phyloP scores from a whole-genome alignment of 106 monocot species.

The Dioscorea alata region DNA sequence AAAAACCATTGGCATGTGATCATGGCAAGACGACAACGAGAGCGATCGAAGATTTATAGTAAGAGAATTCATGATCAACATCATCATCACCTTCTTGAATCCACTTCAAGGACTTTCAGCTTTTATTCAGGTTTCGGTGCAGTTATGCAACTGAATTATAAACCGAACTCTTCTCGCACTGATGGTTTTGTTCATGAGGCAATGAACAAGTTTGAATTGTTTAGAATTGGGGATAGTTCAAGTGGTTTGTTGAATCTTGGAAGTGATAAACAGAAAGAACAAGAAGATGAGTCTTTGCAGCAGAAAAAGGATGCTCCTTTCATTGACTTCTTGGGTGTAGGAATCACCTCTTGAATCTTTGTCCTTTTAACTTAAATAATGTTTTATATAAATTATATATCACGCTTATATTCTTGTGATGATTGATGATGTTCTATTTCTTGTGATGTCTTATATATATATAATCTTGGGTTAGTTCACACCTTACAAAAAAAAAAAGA shows the following conservation, averaged over 20 bases:
- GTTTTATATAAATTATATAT: no score
- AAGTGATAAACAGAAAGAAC: conserved; percentile 1
- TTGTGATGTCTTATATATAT: not conserved
- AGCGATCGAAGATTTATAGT: conserved; percentile 23
- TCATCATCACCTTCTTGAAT: conserved; percentile 10
- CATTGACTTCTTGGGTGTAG: conserved; percentile 70
- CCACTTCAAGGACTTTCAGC: not conserved
- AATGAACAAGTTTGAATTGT: conserved; percentile 6
- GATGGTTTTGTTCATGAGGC: not conserved
- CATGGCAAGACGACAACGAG: conserved; percentile 53
- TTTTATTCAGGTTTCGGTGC: not conserved
- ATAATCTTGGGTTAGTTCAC: not conserved
- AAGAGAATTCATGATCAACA: conserved; percentile 7
- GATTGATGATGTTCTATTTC: no score
- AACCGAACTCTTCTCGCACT: not conserved
- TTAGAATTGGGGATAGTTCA: not conserved
- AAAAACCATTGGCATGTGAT: conserved; percentile 97
- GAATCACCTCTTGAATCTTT: conserved; percentile 18
- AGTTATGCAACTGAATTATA: not conserved
- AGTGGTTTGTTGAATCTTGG: not conserved
- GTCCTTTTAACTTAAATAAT: no score
- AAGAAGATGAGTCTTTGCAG: conserved; percentile 13
- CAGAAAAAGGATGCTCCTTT: conserved; percentile 35
- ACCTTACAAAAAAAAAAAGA: not conserved
- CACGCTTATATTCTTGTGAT: no score